A percentile compares a stretch with the other conserved stretches of the same genome.
These are phyloP conservation scores for Domatiomyces catenatus DNA, from an alignment of 2,329 filamentous ascomycete species.

Conservation along the genomic window DNA sequence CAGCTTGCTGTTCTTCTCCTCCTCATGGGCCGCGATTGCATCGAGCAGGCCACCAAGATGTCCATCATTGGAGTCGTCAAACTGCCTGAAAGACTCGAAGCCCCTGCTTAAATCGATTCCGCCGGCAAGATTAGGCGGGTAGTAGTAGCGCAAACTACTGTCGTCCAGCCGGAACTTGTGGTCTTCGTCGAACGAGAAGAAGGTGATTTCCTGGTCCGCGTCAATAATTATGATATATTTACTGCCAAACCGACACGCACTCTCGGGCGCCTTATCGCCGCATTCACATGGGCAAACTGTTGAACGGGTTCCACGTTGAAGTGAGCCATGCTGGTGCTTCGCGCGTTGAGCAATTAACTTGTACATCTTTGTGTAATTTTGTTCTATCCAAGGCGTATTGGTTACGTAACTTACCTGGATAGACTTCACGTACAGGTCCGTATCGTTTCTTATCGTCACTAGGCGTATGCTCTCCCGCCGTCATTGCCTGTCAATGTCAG, in stretches of 20 bases:
- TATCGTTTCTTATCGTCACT: too few relatives aligned
- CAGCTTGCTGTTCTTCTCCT: conserved; percentile 48
- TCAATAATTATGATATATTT: background rate
- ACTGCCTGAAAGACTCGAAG: conserved; percentile 66
- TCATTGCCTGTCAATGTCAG: too few relatives aligned
- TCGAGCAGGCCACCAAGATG: conserved; percentile 73
- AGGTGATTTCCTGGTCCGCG: conserved; percentile 58
- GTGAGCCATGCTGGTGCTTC: background rate
- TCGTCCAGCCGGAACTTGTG: conserved; percentile 63
- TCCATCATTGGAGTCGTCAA: conserved; percentile 69
- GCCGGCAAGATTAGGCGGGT: conserved; percentile 54
- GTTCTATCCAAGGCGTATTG: too few relatives aligned
- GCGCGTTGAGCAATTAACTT: too few relatives aligned
- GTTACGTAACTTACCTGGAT: too few relatives aligned
- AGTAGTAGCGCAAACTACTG: conserved; percentile 75
- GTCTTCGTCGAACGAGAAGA: conserved; percentile 81
- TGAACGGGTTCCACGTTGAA: conserved; percentile 57
- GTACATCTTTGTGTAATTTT: too few relatives aligned
- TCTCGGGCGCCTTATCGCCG: conserved; percentile 60
- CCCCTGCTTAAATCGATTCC: conserved; percentile 55
- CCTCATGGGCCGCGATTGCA: conserved; percentile 59
- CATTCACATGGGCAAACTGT: conserved; percentile 51
- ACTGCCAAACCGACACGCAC: conserved; percentile 28
- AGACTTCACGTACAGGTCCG: too few relatives aligned
- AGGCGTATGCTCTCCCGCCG: too few relatives aligned